phyloP scores from a whole-genome alignment of 2,329 filamentous ascomycete genomes.

The Emergomyces pasteurianus region DNA sequence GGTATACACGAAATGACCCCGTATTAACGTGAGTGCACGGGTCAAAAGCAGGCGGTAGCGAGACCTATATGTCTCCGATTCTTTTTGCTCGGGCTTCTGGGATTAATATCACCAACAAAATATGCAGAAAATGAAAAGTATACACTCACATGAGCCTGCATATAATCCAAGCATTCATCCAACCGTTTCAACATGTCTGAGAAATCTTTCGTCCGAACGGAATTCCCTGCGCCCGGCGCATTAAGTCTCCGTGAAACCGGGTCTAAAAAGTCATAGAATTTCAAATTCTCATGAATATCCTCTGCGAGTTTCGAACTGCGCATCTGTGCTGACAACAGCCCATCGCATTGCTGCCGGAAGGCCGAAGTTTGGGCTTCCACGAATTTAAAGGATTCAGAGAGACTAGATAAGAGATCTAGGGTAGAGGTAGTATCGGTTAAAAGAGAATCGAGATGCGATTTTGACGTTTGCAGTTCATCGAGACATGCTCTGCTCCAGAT shows the following conservation, averaged over 20 bases:
- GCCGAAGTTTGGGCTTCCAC: constrained; percentile 87
- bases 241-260: constrained; percentile 82
- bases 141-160: constrained; percentile 63
- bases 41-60: constrained; percentile 74
- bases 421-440: constrained; percentile 66
- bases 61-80: constrained; percentile 76
- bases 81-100: constrained; percentile 62
- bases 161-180: constrained; percentile 85
- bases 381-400: constrained; percentile 75
- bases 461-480: constrained; percentile 68
- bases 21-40: constrained; percentile 53
- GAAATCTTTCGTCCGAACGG: constrained; percentile 76
- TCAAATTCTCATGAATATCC: constrained; percentile 76
- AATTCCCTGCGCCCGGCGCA: constrained; percentile 73
- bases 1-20: constrained; percentile 53
- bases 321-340: constrained; percentile 68
- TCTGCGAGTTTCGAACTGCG: constrained; percentile 68
- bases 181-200: constrained; percentile 77
- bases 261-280: constrained; percentile 90
- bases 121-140: not conserved
- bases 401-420: constrained; percentile 59
- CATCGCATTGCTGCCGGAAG: constrained; percentile 86
- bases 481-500: constrained; percentile 51
- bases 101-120: constrained; percentile 15
- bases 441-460: constrained; percentile 68